Conservation (phyloP, 129 eudicot genomes). For the Chrysanthemum seticuspe region DNA sequence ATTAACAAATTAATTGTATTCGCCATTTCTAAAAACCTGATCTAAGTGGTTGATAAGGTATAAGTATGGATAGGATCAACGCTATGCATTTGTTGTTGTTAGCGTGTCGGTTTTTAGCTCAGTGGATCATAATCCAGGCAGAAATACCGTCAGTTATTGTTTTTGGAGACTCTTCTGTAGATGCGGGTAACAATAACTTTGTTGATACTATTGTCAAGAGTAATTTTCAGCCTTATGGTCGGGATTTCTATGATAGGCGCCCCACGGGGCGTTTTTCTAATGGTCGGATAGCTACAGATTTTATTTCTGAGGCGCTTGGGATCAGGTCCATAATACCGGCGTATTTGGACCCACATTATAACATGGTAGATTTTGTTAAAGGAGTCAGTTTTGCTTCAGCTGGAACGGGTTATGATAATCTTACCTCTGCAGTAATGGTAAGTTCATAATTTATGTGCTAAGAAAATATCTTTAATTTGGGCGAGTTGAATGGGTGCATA, state of each 20-base stretch:
- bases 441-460: constrained; percentile 27
- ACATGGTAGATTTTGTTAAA: constrained; percentile 60
- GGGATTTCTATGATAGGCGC: constrained; percentile 60
- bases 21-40: no score
- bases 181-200: constrained; percentile 81
- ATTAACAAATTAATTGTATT: background rate
- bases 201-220: constrained; percentile 60
- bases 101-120: constrained; percentile 23
- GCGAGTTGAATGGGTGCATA: background rate
- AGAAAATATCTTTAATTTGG: background rate
- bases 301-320: constrained; percentile 77
- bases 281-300: constrained; percentile 80
- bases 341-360: constrained; percentile 63
- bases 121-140: constrained; percentile 31
- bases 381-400: constrained; percentile 96
- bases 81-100: constrained; percentile 33
- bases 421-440: constrained; percentile 73
- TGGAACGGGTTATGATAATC: constrained; percentile 85
- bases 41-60: background rate
- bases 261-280: constrained; percentile 85
- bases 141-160: constrained; percentile 66
- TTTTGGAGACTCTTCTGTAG: constrained; percentile 90
- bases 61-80: constrained; percentile 9
- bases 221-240: constrained; percentile 81
- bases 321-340: constrained; percentile 68